Percentiles rank a stretch among this genome's conserved stretches.
phyloP scores from a whole-genome alignment of 2,329 filamentous ascomycete genomes.

The Diaporthe sp. region DNA sequence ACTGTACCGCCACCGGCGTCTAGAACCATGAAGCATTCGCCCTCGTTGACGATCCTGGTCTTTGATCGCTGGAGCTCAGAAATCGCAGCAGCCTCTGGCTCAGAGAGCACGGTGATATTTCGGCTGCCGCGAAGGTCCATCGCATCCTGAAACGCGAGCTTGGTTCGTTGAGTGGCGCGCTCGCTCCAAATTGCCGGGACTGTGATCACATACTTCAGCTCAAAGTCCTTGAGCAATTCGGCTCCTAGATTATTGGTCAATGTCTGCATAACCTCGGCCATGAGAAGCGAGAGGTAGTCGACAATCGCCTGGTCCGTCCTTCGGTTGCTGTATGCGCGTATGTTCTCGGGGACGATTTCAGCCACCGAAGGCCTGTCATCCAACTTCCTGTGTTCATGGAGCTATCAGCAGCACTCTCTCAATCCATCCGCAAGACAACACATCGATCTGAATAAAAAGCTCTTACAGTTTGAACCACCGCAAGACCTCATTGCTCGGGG shows the following conservation, averaged over 20 bases:
- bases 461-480: constrained; percentile 66
- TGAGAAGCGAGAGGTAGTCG: constrained; percentile 64
- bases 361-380: not conserved
- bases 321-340: not conserved
- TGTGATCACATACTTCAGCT: constrained; percentile 64
- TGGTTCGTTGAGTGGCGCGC: constrained; percentile 65
- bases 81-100: constrained; percentile 67
- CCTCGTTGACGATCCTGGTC: constrained; percentile 57
- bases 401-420: not conserved
- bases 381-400: not conserved
- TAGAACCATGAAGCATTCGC: constrained; percentile 65
- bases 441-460: constrained; percentile 43
- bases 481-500: constrained; percentile 55
- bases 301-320: not conserved
- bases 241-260: not conserved
- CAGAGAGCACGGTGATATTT: constrained; percentile 61
- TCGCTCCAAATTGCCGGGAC: constrained; percentile 73
- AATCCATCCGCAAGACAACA: not conserved
- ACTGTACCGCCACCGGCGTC: constrained; percentile 69
- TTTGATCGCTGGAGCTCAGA: constrained; percentile 62
- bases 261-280: constrained; percentile 56
- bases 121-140: constrained; percentile 49
- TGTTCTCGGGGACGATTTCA: not conserved
- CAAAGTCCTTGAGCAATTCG: not conserved
- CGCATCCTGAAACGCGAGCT: constrained; percentile 58